These are phyloP conservation scores for Chaetomiaceae sp. DNA, from an alignment of 2,329 filamentous ascomycete species.

Conservation along the genomic window DNA sequence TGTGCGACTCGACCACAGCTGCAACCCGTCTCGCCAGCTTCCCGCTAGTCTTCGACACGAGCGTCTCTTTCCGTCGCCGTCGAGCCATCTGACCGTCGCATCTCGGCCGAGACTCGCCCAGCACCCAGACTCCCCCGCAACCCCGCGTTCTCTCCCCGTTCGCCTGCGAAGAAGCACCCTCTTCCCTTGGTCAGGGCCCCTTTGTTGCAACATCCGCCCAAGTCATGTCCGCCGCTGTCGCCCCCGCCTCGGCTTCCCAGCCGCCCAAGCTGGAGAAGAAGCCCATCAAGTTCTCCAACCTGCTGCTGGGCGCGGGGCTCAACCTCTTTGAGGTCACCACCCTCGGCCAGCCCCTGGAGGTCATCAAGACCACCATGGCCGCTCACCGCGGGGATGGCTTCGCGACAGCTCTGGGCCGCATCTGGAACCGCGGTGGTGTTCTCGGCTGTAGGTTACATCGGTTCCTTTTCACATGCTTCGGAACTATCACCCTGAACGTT, in stretches of 20 bases:
- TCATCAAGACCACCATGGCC: constrained; percentile 99
- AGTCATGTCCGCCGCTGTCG: constrained; percentile 59
- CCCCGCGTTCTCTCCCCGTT: constrained; percentile 22
- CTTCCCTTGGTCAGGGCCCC: constrained; percentile 98
- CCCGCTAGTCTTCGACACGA: constrained; percentile 6
- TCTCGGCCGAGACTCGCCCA: neutral
- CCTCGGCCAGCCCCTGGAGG: constrained; percentile 79
- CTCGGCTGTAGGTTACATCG: constrained; percentile 73
- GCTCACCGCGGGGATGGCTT: constrained; percentile 91
- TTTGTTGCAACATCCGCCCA: constrained; percentile 46
- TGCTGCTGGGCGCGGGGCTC: constrained; percentile 88
- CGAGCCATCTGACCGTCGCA: neutral
- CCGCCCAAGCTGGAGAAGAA: constrained; percentile 81
- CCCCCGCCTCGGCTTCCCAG: constrained; percentile 46
- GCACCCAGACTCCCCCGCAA: neutral
- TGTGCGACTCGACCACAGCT: neutral
- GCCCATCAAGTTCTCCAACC: constrained; percentile 98
- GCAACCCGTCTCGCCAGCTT: constrained; percentile 5
- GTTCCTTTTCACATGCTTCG: neutral
- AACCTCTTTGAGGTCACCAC: constrained; percentile 87
- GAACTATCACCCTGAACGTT: constrained; percentile 9
- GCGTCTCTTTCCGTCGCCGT: neutral
- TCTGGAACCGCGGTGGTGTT: constrained; percentile 91
- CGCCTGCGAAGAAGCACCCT: constrained; percentile 76
- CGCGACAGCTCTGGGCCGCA: constrained; percentile 70